A percentile compares a stretch with the other conserved stretches of the same genome.
phyloP scores from a whole-genome alignment of 176 grass and related monocot species.

The Lolium rigidum region DNA sequence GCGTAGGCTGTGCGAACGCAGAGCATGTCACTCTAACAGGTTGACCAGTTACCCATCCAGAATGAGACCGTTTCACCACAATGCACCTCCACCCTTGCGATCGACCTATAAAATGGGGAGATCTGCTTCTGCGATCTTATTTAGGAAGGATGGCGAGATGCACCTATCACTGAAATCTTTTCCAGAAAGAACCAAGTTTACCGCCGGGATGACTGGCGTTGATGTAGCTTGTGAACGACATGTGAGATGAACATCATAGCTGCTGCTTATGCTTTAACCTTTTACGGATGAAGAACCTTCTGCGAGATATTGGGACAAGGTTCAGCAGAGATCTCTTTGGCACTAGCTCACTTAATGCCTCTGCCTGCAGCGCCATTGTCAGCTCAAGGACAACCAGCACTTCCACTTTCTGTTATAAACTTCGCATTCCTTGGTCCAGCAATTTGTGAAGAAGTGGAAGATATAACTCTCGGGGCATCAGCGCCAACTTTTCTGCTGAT shows the following conservation, averaged over 20 bases:
- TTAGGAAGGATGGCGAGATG: background rate
- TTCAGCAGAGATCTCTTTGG: background rate
- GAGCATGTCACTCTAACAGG: background rate
- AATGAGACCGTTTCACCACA: background rate
- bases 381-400: conserved; percentile 41
- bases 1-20: background rate
- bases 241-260: background rate
- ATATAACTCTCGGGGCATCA: conserved; percentile 42
- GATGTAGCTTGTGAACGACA: background rate
- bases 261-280: background rate
- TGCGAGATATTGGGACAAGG: background rate
- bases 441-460: conserved; percentile 63
- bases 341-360: background rate
- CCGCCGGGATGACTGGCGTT: background rate
- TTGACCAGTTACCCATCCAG: background rate
- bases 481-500: conserved; percentile 31
- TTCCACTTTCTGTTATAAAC: conserved; percentile 50
- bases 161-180: background rate
- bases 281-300: background rate
- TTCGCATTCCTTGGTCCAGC: conserved; percentile 44
- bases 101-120: background rate
- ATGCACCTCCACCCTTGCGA: background rate
- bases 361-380: background rate
- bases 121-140: background rate
- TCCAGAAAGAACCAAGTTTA: background rate